phyloP scores from a whole-genome alignment of 495 filamentous ascomycete species.

The Lasiosphaeria hispida region DNA sequence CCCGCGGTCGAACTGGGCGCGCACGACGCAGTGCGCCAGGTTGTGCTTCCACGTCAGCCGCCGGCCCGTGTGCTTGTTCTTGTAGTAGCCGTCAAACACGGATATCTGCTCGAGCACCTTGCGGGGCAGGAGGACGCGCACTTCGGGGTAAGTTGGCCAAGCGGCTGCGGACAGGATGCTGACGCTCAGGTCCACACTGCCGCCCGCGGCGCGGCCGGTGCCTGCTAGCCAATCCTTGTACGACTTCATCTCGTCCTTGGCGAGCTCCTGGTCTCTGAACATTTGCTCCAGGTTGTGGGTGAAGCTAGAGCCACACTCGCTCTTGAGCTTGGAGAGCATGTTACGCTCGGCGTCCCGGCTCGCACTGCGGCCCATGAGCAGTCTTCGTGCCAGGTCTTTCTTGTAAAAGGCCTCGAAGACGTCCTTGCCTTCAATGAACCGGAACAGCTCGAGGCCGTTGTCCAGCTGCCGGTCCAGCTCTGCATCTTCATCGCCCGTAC shows the following conservation, averaged over 20 bases:
- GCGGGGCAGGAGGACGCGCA: conserved; percentile 70
- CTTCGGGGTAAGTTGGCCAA: conserved; percentile 89
- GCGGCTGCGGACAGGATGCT: conserved; percentile 81
- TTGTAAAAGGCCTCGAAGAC: conserved; percentile 99
- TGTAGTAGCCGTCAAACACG: conserved; percentile 78
- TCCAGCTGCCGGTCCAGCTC: conserved; percentile 89
- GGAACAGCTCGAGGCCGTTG: conserved; percentile 86
- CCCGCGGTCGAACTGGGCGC: conserved; percentile 71
- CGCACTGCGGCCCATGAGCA: conserved; percentile 87
- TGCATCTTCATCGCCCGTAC: conserved; percentile 76
- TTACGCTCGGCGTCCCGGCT: conserved; percentile 92
- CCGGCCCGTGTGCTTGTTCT: conserved; percentile 79
- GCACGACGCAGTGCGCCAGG: conserved; percentile 80
- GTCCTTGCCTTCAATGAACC: conserved; percentile 95
- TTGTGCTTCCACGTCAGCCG: conserved; percentile 90
- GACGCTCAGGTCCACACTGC: conserved; percentile 73
- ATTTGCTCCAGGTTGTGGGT: conserved; percentile 97
- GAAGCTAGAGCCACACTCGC: conserved; percentile 88
- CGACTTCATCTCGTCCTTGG: conserved; percentile 75
- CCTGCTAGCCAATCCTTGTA: conserved; percentile 57
- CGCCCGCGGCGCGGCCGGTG: conserved; percentile 48
- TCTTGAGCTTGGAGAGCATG: conserved; percentile 89
- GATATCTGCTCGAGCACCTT: conserved; percentile 64
- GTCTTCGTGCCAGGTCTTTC: conserved; percentile 83
- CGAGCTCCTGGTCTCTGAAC: conserved; percentile 97